Evolutionary conservation across 1,284 basidiomycete species (phyloP), one percentile per base, ranked within the genome.

Genomic region (Ustilago bromivora): DNA sequence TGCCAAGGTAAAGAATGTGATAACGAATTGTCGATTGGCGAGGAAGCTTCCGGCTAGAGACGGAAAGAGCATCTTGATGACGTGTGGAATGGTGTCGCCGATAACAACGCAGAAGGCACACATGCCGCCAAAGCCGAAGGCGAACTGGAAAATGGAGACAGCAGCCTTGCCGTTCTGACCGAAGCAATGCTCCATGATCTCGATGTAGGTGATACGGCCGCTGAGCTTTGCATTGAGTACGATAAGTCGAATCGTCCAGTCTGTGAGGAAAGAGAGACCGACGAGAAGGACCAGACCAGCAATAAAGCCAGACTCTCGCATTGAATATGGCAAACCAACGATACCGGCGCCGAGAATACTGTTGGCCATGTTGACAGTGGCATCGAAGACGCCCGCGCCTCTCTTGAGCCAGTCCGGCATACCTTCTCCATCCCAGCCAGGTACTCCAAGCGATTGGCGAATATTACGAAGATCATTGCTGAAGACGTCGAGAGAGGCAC

Each of bases 201-300:
- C 96, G 77, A 98, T 97, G 85, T 99, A 99, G 1, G 94, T 95
- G 75, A 91, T 91, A 58, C 93, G 89, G 0, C 97, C 96, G 80
- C 93, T 94, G 68, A 99, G 89, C 88, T 99, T 99, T 38, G 95
- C 96, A 84, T 98, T 98, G 79, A 96, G 87, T 3, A 88, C 87
- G 61, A 98, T 96, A 38, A 99, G 90, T 13, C 96, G 92, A 71
- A 99, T 98, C 4, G 97, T 99, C 96, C 96, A 99, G 87, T 98
- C 96, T 12, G 96, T 98, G 46, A 97, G 90, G 31, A 88, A 89
- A 52, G 94, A 95, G 13, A 99, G 89, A 8, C 91, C 87, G 28
- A 96, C 88, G 15, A 99, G 90, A 2, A 99, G 89, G 10, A 92
- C 61, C 13, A 98, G 87, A 7, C 97, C 97, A 0, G 91, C 91